A percentile compares a stretch with the other conserved stretches of the same genome.
Evolutionary conservation across 2,329 filamentous ascomycete species (phyloP).

Genomic region (Ophiostoma sp.): DNA sequence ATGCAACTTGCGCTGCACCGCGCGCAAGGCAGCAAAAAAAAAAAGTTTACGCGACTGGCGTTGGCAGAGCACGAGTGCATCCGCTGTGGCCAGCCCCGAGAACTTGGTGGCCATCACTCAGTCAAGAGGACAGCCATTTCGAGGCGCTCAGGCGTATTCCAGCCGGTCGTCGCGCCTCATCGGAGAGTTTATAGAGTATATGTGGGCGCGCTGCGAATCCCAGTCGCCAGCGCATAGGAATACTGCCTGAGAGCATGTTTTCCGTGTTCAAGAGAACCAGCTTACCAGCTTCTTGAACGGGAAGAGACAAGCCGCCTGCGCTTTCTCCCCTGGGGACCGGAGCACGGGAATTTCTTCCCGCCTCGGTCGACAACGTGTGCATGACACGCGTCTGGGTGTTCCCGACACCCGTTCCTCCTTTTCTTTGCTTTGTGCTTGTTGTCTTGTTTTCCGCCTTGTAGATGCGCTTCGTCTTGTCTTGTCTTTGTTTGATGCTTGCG

Average conservation of each 20-base stretch:
- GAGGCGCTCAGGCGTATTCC: slow-evolving; percentile 7
- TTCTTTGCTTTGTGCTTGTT: slow-evolving; percentile 5
- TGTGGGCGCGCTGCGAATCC: neutral
- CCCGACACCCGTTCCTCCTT: neutral
- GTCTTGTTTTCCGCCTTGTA: neutral
- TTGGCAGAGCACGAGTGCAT: neutral
- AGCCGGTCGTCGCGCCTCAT: slow-evolving; percentile 10
- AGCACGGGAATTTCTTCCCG: neutral
- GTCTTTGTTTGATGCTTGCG: slow-evolving; percentile 9
- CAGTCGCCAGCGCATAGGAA: slow-evolving; percentile 9
- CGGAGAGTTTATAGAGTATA: neutral
- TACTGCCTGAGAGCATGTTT: neutral
- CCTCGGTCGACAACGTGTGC: neutral
- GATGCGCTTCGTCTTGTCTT: neutral
- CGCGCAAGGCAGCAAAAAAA: neutral
- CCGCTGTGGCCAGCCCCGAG: neutral
- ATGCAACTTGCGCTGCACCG: slow-evolving; percentile 6
- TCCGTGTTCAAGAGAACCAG: neutral
- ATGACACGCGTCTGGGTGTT: slow-evolving; percentile 3
- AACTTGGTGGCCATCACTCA: neutral
- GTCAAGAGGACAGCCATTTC: slow-evolving; percentile 1
- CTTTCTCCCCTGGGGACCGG: slow-evolving; percentile 4
- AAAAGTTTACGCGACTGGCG: neutral
- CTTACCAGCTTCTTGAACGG: neutral
- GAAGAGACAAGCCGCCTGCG: slow-evolving; percentile 9